Conservation (phyloP, 345 rosid species). For the Toxicodendron radicans region DNA sequence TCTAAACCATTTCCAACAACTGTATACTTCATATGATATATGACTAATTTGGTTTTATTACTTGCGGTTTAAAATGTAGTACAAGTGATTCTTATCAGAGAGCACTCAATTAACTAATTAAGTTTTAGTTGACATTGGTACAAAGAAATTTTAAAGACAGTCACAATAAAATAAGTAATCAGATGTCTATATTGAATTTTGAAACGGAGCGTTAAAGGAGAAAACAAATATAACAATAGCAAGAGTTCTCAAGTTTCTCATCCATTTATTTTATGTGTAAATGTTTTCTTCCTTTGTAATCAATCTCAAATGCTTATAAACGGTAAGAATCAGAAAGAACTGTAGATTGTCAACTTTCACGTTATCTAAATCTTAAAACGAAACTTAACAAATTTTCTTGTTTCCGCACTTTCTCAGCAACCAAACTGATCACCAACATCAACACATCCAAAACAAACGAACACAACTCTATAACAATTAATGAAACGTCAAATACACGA, state of each 20-base stretch:
- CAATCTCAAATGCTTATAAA: no score
- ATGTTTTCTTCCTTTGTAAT: no score
- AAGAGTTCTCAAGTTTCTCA: not conserved
- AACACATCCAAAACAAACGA: not conserved
- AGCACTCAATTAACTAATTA: not conserved
- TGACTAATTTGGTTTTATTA: no score
- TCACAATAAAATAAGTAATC: not conserved
- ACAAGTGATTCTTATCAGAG: not conserved
- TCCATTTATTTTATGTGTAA: no score
- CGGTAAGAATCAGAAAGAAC: not conserved
- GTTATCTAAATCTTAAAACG: not conserved
- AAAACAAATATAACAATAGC: not conserved
- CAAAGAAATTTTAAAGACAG: not conserved
- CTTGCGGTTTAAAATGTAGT: not conserved
- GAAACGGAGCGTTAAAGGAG: not conserved
- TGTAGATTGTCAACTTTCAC: not conserved
- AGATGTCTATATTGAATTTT: not conserved
- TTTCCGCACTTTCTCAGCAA: not conserved
- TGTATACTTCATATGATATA: no score
- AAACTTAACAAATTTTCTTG: not conserved
- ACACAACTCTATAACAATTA: not conserved
- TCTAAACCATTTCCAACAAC: no score
- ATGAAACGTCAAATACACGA: conserved; percentile 16
- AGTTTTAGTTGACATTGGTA: not conserved
- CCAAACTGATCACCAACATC: conserved; percentile 1